Evolutionary conservation across 2,329 filamentous ascomycete genomes (phyloP).

Genomic region (Stachybotrys chartarum): DNA sequence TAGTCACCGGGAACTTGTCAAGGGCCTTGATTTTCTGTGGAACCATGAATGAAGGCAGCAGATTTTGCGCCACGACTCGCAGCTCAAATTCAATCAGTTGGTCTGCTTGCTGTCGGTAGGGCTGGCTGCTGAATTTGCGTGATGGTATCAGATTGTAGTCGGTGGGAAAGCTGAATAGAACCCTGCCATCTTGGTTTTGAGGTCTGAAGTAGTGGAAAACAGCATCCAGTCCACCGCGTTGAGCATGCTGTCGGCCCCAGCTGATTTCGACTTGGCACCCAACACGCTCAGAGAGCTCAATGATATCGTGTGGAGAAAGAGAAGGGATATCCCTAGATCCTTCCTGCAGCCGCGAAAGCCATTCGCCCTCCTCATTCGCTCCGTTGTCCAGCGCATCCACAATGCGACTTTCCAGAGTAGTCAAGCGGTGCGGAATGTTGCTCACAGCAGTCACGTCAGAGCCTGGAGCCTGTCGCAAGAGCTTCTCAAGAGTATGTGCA

Average conservation of each 20-base stretch:
- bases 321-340: background rate
- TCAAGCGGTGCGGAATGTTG: conserved; percentile 16
- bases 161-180: conserved; percentile 7
- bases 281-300: conserved; percentile 14
- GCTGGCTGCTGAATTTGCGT: conserved; percentile 3
- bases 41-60: conserved; percentile 11
- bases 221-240: conserved; percentile 12
- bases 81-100: conserved; percentile 3
- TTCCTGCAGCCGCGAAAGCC: conserved; percentile 1
- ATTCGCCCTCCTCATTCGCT: background rate
- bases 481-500: background rate
- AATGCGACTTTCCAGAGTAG: conserved; percentile 12
- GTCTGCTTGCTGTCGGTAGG: conserved; percentile 2
- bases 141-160: background rate
- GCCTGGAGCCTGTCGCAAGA: background rate
- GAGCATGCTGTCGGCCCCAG: conserved; percentile 30
- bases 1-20: conserved; percentile 7
- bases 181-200: background rate
- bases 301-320: conserved; percentile 8
- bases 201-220: conserved; percentile 27
- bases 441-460: conserved; percentile 1
- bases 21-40: conserved; percentile 5
- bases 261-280: conserved; percentile 37
- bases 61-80: background rate
- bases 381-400: conserved; percentile 2